These are phyloP conservation scores for Stephania yunnanensis DNA, from an alignment of 164 flowering plant species.

Conservation along the genomic window DNA sequence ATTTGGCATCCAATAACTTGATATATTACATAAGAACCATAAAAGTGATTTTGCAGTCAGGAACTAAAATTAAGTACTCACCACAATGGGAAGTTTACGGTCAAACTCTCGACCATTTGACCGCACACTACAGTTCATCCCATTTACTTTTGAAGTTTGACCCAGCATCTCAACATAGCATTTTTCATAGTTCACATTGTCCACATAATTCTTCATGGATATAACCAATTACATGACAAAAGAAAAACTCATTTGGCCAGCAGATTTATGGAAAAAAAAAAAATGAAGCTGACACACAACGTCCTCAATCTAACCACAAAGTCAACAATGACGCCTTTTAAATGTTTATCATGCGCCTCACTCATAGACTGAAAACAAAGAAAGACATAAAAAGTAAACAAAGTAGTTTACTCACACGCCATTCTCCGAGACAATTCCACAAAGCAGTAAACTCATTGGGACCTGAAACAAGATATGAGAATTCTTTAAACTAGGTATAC, in stretches of 20 bases:
- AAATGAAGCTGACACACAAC: not conserved
- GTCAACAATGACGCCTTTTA: not conserved
- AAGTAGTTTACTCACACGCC: slow-evolving; percentile 58
- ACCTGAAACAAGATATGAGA: slow-evolving; percentile 32
- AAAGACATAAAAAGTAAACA: not conserved
- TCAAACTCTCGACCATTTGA: not conserved
- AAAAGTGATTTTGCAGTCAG: not conserved
- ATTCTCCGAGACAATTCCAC: slow-evolving; percentile 81
- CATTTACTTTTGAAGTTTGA: not conserved
- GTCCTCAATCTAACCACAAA: not conserved
- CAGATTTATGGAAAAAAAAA: no score
- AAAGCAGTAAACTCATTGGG: slow-evolving; percentile 64
- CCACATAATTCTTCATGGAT: no score
- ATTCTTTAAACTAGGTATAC: not conserved
- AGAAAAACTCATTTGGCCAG: not conserved
- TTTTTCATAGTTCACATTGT: not conserved
- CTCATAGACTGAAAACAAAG: not conserved
- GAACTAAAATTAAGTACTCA: not conserved
- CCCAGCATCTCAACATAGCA: not conserved
- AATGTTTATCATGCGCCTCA: not conserved
- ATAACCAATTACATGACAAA: no score
- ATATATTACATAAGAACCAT: not conserved
- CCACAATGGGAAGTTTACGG: not conserved
- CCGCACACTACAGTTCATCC: not conserved
- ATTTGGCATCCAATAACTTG: not conserved